Evolutionary conservation across 345 rosid species (phyloP), one percentile per base, ranked within the genome.

Genomic region (Salix koriyanagi): DNA sequence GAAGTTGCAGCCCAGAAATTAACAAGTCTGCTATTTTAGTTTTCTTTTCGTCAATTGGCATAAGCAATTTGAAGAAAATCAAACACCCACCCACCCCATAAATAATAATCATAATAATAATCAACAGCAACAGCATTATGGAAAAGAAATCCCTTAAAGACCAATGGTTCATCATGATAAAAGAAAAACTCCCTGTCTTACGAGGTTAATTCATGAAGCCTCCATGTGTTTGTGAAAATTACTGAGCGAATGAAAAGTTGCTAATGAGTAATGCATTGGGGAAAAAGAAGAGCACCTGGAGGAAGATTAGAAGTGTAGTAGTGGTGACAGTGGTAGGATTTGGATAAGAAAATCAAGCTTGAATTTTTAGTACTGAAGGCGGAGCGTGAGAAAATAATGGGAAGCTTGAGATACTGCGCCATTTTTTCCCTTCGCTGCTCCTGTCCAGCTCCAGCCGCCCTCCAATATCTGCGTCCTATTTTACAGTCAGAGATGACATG

Each of bases 351-450:
- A 64, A 78, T 69, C 10, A 67, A 76, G 67, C 74, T 82, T 23
- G 87, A 82, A 62, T 32, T 11, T 73, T 41, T n/a, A 30, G 74
- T 10, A 46, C 39, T 26, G 65, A 42, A 12, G 28, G 26, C 72
- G 67, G 54, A 41, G 50, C 71, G 72, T 74, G 74, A 79, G 73
- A 79, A 81, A 65, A 76, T 26, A 19, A 81, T 19, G 21, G 90
- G 87, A 74, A 83, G 83, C 82, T 74, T 87, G 60, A 86, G 83
- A 74, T 77, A 76, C 66, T 75, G 88, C 73, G 80, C 41, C 30
- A 85, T 6, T 26, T 61, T 61, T 32, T 28, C 6, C 25, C n/a
- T 72, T 32, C 2, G 23, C 21, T 56, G 6, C 12, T 3, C 23
- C 23, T 37, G 6, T 23, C 25, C 14, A 39, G 50, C 67, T 23